phyloP scores from a whole-genome alignment of 305 asterid genomes.

The Rubia occidens region DNA sequence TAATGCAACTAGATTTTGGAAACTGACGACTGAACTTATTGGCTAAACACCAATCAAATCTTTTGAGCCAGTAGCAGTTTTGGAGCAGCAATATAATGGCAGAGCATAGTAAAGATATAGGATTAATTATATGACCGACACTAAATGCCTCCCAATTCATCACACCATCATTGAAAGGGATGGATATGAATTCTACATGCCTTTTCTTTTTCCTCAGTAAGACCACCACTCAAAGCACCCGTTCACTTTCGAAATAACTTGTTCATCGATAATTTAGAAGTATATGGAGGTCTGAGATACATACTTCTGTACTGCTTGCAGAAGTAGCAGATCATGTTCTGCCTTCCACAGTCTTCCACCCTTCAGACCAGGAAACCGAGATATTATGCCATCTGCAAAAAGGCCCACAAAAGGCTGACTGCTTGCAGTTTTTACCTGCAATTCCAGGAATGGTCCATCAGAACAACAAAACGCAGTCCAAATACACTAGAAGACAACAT shows the following conservation, averaged over 20 bases:
- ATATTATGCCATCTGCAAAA: constrained; percentile 58
- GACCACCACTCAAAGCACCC: not conserved
- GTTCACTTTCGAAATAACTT: not conserved
- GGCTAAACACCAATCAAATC: not conserved
- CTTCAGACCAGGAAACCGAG: constrained; percentile 66
- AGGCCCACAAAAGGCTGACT: constrained; percentile 38
- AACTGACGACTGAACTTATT: not conserved
- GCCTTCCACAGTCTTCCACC: constrained; percentile 90
- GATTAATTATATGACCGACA: not conserved
- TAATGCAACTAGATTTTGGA: not conserved
- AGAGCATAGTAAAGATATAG: not conserved
- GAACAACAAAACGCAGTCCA: constrained; percentile 9
- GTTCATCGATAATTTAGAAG: constrained; percentile 13
- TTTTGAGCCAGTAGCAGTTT: too few species aligned
- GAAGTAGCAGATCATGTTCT: constrained; percentile 65
- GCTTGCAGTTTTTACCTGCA: constrained; percentile 57
- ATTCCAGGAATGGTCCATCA: constrained; percentile 24
- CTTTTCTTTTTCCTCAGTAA: not conserved
- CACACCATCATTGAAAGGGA: not conserved
- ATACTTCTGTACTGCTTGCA: constrained; percentile 82
- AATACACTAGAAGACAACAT: not conserved
- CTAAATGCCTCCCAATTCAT: not conserved
- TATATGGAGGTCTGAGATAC: constrained; percentile 8
- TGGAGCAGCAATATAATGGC: not conserved
- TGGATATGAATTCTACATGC: not conserved